Evolutionary conservation across 768 basidiomycete genomes (phyloP).

Genomic region (Nevesoporus exiguus): DNA sequence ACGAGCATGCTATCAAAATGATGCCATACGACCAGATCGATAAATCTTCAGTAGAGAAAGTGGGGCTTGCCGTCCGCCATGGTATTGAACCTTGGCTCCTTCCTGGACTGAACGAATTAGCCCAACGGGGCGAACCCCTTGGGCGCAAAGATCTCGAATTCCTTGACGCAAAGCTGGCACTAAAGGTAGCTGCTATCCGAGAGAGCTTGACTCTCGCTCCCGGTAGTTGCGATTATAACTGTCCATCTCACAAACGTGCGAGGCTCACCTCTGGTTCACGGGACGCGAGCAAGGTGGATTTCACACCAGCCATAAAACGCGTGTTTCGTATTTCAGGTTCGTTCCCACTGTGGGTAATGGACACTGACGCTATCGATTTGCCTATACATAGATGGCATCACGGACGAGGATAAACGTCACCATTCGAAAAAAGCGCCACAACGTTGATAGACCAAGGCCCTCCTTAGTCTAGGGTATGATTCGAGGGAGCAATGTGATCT

Average conservation of each 20-base stretch:
- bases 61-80: constrained; percentile 30
- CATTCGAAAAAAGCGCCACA: background rate
- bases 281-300: constrained; percentile 7
- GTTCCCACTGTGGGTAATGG: background rate
- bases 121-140: constrained; percentile 16
- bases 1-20: constrained; percentile 27
- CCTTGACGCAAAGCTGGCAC: constrained; percentile 12
- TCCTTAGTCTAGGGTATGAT: background rate
- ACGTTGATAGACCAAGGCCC: background rate
- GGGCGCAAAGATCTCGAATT: constrained; percentile 9
- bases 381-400: background rate
- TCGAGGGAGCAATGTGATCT: background rate
- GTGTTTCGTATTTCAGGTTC: constrained; percentile 6
- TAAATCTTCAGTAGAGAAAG: constrained; percentile 22
- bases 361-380: background rate
- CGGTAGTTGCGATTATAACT: rapidly evolving
- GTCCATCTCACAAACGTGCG: too few relatives aligned
- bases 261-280: background rate
- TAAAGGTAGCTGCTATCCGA: constrained; percentile 22
- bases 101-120: constrained; percentile 24
- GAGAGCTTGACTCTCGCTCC: constrained; percentile 10
- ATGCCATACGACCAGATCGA: constrained; percentile 18
- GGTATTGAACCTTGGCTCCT: constrained; percentile 35
- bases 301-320: constrained; percentile 10
- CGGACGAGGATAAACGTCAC: background rate